These are phyloP conservation scores for Colletotrichum eleusines DNA, from an alignment of 2,329 filamentous ascomycete species.

Conservation along the genomic window DNA sequence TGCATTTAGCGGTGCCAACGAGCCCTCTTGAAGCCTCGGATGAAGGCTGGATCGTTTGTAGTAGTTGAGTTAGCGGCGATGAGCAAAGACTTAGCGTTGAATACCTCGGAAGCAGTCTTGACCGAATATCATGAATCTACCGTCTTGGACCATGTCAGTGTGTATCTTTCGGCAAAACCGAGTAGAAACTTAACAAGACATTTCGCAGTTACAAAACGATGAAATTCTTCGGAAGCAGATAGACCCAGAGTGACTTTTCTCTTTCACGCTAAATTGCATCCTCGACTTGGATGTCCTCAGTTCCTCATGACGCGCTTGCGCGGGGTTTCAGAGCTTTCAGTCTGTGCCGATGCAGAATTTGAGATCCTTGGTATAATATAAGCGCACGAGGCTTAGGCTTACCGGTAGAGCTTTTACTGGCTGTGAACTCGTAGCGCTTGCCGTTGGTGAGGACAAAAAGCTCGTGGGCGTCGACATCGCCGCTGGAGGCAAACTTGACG, in stretches of 20 bases:
- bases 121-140: not conserved
- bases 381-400: conserved; percentile 1
- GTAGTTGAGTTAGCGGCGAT: not conserved
- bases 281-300: not conserved
- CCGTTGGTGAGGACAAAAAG: not conserved
- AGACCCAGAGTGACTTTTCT: not conserved
- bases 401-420: conserved; percentile 2
- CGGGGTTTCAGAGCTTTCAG: conserved; percentile 8
- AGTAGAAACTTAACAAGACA: not conserved
- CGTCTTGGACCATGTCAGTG: not conserved
- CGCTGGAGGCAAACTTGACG: not conserved
- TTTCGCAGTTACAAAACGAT: not conserved
- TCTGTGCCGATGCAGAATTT: conserved; percentile 5
- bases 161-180: not conserved
- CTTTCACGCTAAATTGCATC: not conserved
- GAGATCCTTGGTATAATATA: not conserved
- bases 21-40: not conserved
- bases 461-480: not conserved
- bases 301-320: conserved; percentile 5
- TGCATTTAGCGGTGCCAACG: not conserved
- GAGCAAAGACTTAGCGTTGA: not conserved
- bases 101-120: too few relatives aligned
- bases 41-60: not conserved
- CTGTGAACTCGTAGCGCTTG: conserved; percentile 5
- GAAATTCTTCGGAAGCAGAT: not conserved